Evolutionary conservation across 768 basidiomycete species (phyloP), one percentile per base, ranked within the genome.

Genomic region (Suillus clintonianus): DNA sequence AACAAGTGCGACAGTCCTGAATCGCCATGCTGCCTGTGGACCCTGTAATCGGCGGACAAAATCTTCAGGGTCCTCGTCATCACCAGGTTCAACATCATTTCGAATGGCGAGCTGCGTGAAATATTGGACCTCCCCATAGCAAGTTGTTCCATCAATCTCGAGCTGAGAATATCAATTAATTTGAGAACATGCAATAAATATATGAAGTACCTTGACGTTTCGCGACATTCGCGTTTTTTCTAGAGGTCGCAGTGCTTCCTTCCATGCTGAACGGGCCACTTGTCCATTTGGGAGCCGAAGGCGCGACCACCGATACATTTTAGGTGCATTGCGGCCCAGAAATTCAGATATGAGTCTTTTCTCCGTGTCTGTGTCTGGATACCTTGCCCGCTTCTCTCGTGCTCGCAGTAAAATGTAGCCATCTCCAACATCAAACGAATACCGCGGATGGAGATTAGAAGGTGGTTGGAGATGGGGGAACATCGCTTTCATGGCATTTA

Each of bases 271-370:
- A 2, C 73, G 68, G 11, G 71, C 77, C 61, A 77, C 68, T 64
- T 81, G 80, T 0, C 77, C 77, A 71, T 78, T 81, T 22, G 77
- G 76, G 36, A 81, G 68, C 11, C 59, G 69, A 0, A 81, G 51
- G 4, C 77, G 69, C 14, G 77, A 76, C 79, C 80, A 80, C 34
- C 67, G 51, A 39, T 39, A 39, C 37, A 39, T 39, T 11, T 39
- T 39, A 11, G 37, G 37, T 39, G 37, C 37, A 39, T 39, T 39
- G 11, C 37, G 37, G 37, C 37, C 37, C 37, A 39, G 37, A 39
- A 39, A 39, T 39, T 11, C 37, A 39, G 37, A 39, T 39, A 39
- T 39, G 10, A 39, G 37, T 39, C 37, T 13, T 13, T 32, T 30
- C 15, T 70, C 68, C 15, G 4, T 7, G 32, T 69, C 65, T 39